Conservation (phyloP, 352 stramenopile species). For the Thraustochytrium striatum region DNA sequence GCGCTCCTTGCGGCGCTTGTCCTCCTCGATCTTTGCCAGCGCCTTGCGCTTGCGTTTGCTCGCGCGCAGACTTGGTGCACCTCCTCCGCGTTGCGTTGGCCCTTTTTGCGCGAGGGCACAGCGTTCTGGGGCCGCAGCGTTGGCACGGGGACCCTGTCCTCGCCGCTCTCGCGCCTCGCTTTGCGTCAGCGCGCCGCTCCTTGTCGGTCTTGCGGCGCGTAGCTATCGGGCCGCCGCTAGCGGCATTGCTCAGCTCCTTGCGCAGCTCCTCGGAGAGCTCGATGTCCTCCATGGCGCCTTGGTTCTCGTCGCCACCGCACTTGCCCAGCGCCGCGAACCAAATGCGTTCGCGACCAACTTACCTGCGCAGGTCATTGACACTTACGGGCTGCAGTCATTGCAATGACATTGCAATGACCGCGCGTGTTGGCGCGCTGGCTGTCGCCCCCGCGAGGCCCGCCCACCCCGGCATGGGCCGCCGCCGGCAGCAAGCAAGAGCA, state of each 20-base stretch:
- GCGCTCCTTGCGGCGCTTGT: constrained; percentile 42
- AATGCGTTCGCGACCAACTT: too few species aligned
- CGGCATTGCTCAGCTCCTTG: constrained; percentile 17
- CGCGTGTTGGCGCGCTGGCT: too few species aligned
- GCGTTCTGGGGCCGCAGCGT: constrained; percentile 18
- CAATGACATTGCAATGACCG: too few species aligned
- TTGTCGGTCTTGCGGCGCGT: background rate
- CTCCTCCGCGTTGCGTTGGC: background rate
- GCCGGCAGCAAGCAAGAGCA: too few species aligned
- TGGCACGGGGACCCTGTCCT: background rate
- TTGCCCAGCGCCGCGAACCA: too few species aligned
- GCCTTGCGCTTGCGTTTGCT: constrained; percentile 42
- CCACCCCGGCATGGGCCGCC: too few species aligned
- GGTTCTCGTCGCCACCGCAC: too few species aligned
- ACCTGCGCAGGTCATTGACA: too few species aligned
- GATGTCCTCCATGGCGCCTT: background rate
- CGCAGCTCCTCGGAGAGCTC: constrained; percentile 26
- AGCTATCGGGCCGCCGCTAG: background rate
- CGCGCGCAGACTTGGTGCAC: constrained; percentile 1
- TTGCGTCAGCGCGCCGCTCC: constrained; percentile 27
- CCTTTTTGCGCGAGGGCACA: constrained; percentile 19
- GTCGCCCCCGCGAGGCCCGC: too few species aligned
- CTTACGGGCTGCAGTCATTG: too few species aligned
- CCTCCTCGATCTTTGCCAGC: constrained; percentile 43
- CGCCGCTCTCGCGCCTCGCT: background rate